Percentiles rank a stretch among this genome's conserved stretches.
Evolutionary conservation across 108 stramenopile species (phyloP).

Genomic region (Fragilariopsis cylindrus): DNA sequence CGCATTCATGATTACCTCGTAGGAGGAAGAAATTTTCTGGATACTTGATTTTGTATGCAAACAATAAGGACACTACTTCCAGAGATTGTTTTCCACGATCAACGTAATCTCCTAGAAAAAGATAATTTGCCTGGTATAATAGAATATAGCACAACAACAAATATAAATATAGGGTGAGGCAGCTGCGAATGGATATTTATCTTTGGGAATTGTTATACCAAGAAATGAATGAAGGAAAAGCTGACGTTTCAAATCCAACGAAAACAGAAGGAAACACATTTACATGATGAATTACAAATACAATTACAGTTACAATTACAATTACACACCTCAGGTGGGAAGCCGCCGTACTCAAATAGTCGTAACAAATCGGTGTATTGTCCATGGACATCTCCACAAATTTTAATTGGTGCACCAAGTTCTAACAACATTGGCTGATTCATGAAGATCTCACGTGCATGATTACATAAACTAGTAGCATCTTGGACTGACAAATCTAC

Average conservation of each 20-base stretch:
- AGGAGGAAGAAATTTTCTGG: slow-evolving; percentile 99
- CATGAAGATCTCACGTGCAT: slow-evolving; percentile 93
- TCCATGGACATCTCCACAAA: slow-evolving; percentile 98
- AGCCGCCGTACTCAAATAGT: slow-evolving; percentile 97
- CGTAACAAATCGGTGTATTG: slow-evolving; percentile 98
- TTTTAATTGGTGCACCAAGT: slow-evolving; percentile 98
- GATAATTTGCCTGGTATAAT: slow-evolving; percentile 88
- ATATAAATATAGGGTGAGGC: neutral
- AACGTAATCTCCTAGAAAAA: slow-evolving; percentile 99
- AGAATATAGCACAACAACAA: neutral
- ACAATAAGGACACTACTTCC: slow-evolving; percentile 94
- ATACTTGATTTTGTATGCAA: slow-evolving; percentile 99
- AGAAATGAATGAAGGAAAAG: too few species aligned
- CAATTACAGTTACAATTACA: neutral
- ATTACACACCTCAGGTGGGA: slow-evolving; percentile 86
- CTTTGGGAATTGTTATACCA: too few species aligned
- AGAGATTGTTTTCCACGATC: slow-evolving; percentile 97
- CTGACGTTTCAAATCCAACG: neutral
- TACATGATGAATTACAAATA: too few species aligned
- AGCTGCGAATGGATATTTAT: too few species aligned
- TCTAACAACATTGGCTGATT: slow-evolving; percentile 97
- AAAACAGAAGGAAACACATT: neutral
- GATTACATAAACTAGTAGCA: slow-evolving; percentile 83
- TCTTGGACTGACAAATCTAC: slow-evolving; percentile 83
- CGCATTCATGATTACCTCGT: slow-evolving; percentile 99